A percentile compares a stretch with the other conserved stretches of the same genome.
phyloP scores from a whole-genome alignment of 352 stramenopile genomes.

The Globisporangium recalcitrans region DNA sequence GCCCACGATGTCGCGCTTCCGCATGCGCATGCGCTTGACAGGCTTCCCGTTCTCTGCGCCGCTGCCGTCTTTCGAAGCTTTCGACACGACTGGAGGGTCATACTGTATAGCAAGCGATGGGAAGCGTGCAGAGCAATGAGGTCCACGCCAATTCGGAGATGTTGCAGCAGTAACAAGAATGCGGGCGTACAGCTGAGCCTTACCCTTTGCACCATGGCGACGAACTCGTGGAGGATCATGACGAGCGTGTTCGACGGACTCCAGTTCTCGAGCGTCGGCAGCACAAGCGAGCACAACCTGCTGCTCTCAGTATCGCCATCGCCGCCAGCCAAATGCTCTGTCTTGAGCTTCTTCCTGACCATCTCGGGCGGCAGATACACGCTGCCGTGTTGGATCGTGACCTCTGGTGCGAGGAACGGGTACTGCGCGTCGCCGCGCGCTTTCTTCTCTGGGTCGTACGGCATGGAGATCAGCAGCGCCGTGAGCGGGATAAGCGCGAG shows the following conservation, averaged over 20 bases:
- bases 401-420: constrained; percentile 49
- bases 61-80: constrained; percentile 7
- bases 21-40: constrained; percentile 43
- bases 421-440: constrained; percentile 41
- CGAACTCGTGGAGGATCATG: constrained; percentile 71
- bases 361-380: constrained; percentile 53
- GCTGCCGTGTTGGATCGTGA: constrained; percentile 40
- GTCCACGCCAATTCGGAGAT: neutral
- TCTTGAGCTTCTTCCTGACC: constrained; percentile 12
- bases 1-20: constrained; percentile 62
- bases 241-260: constrained; percentile 70
- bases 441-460: constrained; percentile 30
- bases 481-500: constrained; percentile 57
- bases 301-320: neutral
- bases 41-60: neutral
- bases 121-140: no score
- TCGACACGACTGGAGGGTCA: constrained; percentile 30
- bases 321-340: neutral
- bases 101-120: no score
- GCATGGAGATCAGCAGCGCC: constrained; percentile 50
- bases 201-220: constrained; percentile 51
- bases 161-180: neutral
- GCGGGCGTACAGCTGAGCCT: no score
- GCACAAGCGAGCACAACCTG: constrained; percentile 26
- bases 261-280: constrained; percentile 61